These are phyloP conservation scores for Candida rishiriensis DNA, from an alignment of 805 yeast genomes.

Conservation along the genomic window DNA sequence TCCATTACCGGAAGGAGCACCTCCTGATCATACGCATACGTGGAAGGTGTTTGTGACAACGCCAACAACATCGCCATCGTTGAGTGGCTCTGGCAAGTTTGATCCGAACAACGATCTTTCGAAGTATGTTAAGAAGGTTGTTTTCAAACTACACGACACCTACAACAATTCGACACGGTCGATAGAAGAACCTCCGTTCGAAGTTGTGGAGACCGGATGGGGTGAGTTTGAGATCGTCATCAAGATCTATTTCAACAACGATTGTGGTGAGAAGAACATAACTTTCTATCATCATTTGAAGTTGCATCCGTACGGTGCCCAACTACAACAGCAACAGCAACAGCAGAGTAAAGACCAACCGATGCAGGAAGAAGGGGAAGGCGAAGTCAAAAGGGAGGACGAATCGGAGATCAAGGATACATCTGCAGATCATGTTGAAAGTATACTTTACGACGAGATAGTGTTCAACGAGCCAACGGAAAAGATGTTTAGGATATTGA, in stretches of 20 bases:
- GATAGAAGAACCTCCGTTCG: constrained; percentile 87
- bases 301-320: constrained; percentile 73
- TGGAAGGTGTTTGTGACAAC: constrained; percentile 93
- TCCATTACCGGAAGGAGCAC: constrained; percentile 56
- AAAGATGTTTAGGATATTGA: constrained; percentile 70
- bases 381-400: neutral
- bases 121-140: constrained; percentile 81
- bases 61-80: constrained; percentile 39
- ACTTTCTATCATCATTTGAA: constrained; percentile 85
- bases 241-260: constrained; percentile 80
- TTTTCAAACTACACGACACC: constrained; percentile 93
- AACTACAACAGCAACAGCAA: constrained; percentile 3
- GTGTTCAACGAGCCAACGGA: constrained; percentile 97
- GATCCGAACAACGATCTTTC: constrained; percentile 55
- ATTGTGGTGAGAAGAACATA: constrained; percentile 82
- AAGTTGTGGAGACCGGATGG: constrained; percentile 98
- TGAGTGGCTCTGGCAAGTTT: neutral
- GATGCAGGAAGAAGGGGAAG: neutral
- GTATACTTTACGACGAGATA: constrained; percentile 77
- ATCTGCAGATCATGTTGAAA: constrained; percentile 44
- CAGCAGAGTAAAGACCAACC: neutral
- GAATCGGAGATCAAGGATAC: constrained; percentile 19
- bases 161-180: constrained; percentile 83
- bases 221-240: constrained; percentile 95
- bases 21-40: constrained; percentile 86